phyloP scores from a whole-genome alignment of 306 rosid genomes.

The Quercus alba region DNA sequence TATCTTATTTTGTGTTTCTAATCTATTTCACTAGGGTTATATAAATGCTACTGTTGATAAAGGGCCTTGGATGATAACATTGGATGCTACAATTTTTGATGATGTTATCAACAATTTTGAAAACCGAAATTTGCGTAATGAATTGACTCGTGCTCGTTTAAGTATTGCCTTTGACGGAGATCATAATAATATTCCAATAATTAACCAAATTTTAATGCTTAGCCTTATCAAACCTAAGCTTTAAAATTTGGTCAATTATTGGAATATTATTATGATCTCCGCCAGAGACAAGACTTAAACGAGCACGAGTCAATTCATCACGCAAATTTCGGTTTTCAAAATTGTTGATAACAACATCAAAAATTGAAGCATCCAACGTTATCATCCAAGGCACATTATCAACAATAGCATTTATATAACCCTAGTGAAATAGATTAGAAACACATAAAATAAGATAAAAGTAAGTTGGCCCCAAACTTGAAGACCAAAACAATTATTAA shows the following conservation, averaged over 20 bases:
- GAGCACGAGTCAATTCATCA: slow-evolving; percentile 75
- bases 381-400: slow-evolving; percentile 92
- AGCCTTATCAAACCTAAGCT: slow-evolving; percentile 91
- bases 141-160: slow-evolving; percentile 65
- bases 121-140: slow-evolving; percentile 79
- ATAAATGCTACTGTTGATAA: slow-evolving; percentile 76
- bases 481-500: background rate
- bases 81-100: slow-evolving; percentile 78
- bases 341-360: slow-evolving; percentile 74
- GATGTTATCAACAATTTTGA: slow-evolving; percentile 81
- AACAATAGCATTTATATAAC: slow-evolving; percentile 77
- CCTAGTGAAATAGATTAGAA: slow-evolving; percentile 44
- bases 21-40: slow-evolving; percentile 57
- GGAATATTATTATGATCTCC: slow-evolving; percentile 85
- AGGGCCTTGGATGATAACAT: slow-evolving; percentile 91
- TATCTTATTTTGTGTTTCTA: slow-evolving; percentile 14
- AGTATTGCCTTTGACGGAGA: slow-evolving; percentile 82
- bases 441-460: slow-evolving; percentile 12
- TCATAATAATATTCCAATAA: slow-evolving; percentile 70
- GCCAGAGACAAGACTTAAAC: slow-evolving; percentile 64
- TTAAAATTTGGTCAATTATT: slow-evolving; percentile 75
- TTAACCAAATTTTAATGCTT: slow-evolving; percentile 75
- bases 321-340: slow-evolving; percentile 73
- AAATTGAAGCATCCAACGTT: slow-evolving; percentile 83
- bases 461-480: background rate